Evolutionary conservation across 768 basidiomycete species (phyloP), one percentile per base, ranked within the genome.

Genomic region (Rhodotorula babjevae): DNA sequence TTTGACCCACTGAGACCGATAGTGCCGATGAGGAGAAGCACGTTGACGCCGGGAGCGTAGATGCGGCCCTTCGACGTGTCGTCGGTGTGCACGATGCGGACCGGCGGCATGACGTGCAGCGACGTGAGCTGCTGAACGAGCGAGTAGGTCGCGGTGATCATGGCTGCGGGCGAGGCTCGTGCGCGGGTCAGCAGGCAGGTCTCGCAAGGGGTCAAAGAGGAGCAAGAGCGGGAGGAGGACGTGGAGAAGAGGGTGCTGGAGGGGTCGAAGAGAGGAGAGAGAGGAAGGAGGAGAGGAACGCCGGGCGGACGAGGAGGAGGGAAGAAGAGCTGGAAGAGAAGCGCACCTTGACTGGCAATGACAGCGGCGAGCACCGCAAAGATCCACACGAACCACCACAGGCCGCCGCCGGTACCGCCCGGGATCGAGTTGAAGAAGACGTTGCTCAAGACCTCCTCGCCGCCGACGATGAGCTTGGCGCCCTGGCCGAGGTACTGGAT

Each of bases 401-500:
- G 79, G 0, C 82, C 81, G 0, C 87, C 86, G 65, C 84, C 84
- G 8, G 69, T 67, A 0, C 82, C 80, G 1, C 88, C 88, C 1
- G 89, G 89, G 59, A 90, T 89, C 4, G 86, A 83, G 1, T 82
- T 81, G 81, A 88, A 89, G 79, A 90, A 89, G 5, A 89, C 80
- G 72, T 87, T 87, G 0, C 74, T 21, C 9, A 89, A 76, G 29
- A 88, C 84, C 0, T 57, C 73, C 36, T 84, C 83, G 10, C 86
- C 85, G 67, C 87, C 83, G 6, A 74, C 66, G 69, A 89, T 85
- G 50, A 90, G 80, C 5, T 85, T 83, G 19, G 89, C 86, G 23
- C 89, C 89, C 80, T 90, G 89, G 3, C 89, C 89, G 27, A 90
- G 85, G 77, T 90, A 90, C 12, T 87, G 86, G 0, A 90, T 82